Base-by-base conservation (phyloP, 345 rosid genomes). In the Mangifera indica region DNA sequence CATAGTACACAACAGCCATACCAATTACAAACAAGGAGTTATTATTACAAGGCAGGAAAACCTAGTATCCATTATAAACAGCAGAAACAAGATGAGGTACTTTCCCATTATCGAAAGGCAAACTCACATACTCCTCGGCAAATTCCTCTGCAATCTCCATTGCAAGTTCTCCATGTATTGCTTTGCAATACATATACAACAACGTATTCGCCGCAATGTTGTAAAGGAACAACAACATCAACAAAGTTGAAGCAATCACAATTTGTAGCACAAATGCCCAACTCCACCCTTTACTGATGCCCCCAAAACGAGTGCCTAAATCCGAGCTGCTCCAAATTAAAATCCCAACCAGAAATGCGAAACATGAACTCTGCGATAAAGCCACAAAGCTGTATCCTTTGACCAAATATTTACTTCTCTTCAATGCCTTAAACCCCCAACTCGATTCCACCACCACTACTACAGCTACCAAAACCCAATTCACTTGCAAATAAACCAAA, bases 101-200 rank as follows among this genome's bases (percentile, higher is more conserved):
- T 82, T 94, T 92, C 26, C 78, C 86, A 21, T 86, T 87, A 57
- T 86, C 91, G 71, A 89, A 87, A 62, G 97, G 98, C 82, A 91
- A 84, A 46, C 93, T 85, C 3, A 86, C 86, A 53, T 89, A 90
- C 51, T 86, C 90, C 52, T 83, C 73, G 0, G 89, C 84, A 76
- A 90, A 85, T 70, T 91, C 95, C 74, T 86, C 84, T 5, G 93
- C 95, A 12, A 93, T 89, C 84, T 89, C 87, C 78, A 68, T 77
- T 17, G 85, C 96, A 52, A 90, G 85, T 82, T 93, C 92, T 2
- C 95, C 95, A 21, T 84, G 85, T 12, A 72, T 49, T 56, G 95
- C 93, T 77, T 87, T 90, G 64, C 93, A 86, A 64, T 84, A 77
- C 84, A 90, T 86, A 59, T 88, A 90, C 78, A 90, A 67, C 66